A percentile compares a stretch with the other conserved stretches of the same genome.
phyloP scores from a whole-genome alignment of 2,329 filamentous ascomycete genomes.

The Trichoderma atrobrunneum region DNA sequence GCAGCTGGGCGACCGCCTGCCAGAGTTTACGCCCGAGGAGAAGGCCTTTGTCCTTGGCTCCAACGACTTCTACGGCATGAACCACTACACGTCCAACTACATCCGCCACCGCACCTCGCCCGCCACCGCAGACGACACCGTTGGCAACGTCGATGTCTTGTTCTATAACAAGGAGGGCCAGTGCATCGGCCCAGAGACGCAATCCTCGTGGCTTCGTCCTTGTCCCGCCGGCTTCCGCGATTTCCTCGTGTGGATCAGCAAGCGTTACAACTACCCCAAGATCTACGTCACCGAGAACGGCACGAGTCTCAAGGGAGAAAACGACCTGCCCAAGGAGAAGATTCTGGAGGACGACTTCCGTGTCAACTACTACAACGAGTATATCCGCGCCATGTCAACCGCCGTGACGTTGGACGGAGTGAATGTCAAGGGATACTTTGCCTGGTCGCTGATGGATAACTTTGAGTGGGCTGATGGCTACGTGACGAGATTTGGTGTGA shows the following conservation, averaged over 20 bases:
- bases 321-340: slow-evolving; percentile 66
- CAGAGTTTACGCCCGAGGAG: slow-evolving; percentile 71
- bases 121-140: slow-evolving; percentile 63
- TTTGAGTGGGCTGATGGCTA: slow-evolving; percentile 94
- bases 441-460: slow-evolving; percentile 87
- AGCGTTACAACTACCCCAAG: slow-evolving; percentile 70
- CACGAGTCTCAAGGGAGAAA: slow-evolving; percentile 80
- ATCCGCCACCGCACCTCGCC: slow-evolving; percentile 67
- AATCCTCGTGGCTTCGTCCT: slow-evolving; percentile 77
- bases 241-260: slow-evolving; percentile 72
- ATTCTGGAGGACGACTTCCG: slow-evolving; percentile 81
- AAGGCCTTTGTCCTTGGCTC: slow-evolving; percentile 72
- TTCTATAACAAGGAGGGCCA: slow-evolving; percentile 70
- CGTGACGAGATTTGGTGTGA: slow-evolving; percentile 80
- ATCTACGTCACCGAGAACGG: slow-evolving; percentile 91
- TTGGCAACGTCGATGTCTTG: slow-evolving; percentile 72
- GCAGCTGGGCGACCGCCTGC: slow-evolving; percentile 76
- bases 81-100: slow-evolving; percentile 89
- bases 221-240: slow-evolving; percentile 74
- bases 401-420: slow-evolving; percentile 71
- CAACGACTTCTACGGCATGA: slow-evolving; percentile 94
- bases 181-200: slow-evolving; percentile 76
- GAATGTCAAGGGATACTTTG: slow-evolving; percentile 75
- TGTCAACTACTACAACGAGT: slow-evolving; percentile 72
- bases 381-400: slow-evolving; percentile 73